Conservation (phyloP, 495 filamentous ascomycete genomes). For the Hypoxylon perforatum region DNA sequence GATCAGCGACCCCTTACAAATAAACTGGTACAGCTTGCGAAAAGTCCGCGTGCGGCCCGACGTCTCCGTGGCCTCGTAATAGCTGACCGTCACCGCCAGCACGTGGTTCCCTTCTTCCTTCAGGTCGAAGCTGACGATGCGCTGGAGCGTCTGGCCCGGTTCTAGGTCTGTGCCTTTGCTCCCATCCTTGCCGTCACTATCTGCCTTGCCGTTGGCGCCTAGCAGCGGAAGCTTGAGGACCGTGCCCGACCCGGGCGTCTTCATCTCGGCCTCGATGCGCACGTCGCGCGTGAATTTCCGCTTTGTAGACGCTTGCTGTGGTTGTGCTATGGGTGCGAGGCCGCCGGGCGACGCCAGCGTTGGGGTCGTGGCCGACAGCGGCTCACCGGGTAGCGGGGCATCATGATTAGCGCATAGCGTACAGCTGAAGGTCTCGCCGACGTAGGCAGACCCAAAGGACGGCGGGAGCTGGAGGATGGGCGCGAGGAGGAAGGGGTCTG, state of each 20-base stretch:
- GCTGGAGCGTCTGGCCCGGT: conserved; percentile 79
- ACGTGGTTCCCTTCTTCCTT: conserved; percentile 95
- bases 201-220: conserved; percentile 25
- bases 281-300: conserved; percentile 75
- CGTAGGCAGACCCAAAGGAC: conserved; percentile 92
- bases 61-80: conserved; percentile 74
- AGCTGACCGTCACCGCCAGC: conserved; percentile 92
- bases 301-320: conserved; percentile 30
- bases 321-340: neutral
- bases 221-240: conserved; percentile 42
- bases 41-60: conserved; percentile 84
- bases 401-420: conserved; percentile 96
- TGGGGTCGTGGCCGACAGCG: conserved; percentile 13
- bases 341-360: conserved; percentile 1
- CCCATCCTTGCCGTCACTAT: conserved; percentile 18
- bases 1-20: conserved; percentile 86
- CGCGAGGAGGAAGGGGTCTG: conserved; percentile 59
- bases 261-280: conserved; percentile 90
- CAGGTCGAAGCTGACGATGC: conserved; percentile 85
- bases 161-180: conserved; percentile 63
- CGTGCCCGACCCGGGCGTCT: conserved; percentile 71
- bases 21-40: conserved; percentile 95
- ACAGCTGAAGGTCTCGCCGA: conserved; percentile 94
- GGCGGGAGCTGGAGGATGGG: conserved; percentile 87
- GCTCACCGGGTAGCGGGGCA: conserved; percentile 49